Evolutionary conservation across 345 rosid species (phyloP).

Genomic region (Nasturtium officinale): DNA sequence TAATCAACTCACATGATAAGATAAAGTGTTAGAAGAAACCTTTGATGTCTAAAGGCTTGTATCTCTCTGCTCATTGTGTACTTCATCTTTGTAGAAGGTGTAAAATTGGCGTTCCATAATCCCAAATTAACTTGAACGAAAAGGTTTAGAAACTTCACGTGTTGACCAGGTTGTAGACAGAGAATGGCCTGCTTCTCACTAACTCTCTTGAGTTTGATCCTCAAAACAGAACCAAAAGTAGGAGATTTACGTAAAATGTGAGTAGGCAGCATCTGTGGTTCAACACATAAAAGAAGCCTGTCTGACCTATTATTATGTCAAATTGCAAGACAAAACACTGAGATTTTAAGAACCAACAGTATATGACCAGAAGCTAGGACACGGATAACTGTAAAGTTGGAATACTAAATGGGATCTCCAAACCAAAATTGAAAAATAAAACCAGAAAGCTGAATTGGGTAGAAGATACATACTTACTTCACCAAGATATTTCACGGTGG

Average conservation of each 20-base stretch:
- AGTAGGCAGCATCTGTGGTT: slow-evolving; percentile 34
- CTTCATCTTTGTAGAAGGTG: slow-evolving; percentile 41
- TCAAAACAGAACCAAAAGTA: slow-evolving; percentile 42
- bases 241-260: slow-evolving; percentile 32
- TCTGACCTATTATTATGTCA: slow-evolving; percentile 32
- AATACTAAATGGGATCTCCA: too few relatives aligned
- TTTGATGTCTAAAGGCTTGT: slow-evolving; percentile 24
- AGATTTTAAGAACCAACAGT: slow-evolving; percentile 9
- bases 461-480: slow-evolving; percentile 21
- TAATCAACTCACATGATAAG: slow-evolving; percentile 10
- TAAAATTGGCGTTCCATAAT: slow-evolving; percentile 34
- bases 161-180: slow-evolving; percentile 39
- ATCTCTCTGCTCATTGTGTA: slow-evolving; percentile 27
- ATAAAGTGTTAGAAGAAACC: slow-evolving; percentile 26
- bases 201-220: slow-evolving; percentile 29
- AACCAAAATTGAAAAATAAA: too few relatives aligned
- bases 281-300: slow-evolving; percentile 37
- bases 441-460: not conserved
- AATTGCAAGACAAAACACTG: slow-evolving; percentile 11
- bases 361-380: not conserved
- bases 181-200: slow-evolving; percentile 33
- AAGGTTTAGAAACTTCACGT: slow-evolving; percentile 39
- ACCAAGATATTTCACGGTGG: slow-evolving; percentile 28
- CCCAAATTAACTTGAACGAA: slow-evolving; percentile 35
- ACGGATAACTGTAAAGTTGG: not conserved